phyloP scores from a whole-genome alignment of 169 alveolate genomes.

The Amoebophrya sp. region DNA sequence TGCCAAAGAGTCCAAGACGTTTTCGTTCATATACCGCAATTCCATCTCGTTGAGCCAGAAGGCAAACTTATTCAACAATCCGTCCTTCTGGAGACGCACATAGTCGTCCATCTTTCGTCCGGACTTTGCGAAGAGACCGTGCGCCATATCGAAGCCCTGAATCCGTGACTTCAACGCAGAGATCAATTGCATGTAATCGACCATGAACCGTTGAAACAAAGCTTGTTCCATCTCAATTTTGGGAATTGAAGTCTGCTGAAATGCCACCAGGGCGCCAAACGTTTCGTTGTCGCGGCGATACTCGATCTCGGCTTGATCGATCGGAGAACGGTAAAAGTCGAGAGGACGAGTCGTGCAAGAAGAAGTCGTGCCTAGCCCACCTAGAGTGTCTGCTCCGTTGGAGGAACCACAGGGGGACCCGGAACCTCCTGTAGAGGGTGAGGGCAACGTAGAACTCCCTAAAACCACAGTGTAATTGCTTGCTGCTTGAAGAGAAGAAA shows the following conservation, averaged over 20 bases:
- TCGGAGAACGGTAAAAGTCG: neutral
- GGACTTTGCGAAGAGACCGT: neutral
- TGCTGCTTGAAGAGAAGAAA: no score
- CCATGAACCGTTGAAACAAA: neutral
- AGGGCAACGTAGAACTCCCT: no score
- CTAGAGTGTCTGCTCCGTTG: no score
- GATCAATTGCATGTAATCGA: neutral
- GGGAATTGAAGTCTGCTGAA: neutral
- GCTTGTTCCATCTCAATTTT: constrained; percentile 12
- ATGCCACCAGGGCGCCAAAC: neutral
- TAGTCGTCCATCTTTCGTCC: neutral
- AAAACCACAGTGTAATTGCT: no score
- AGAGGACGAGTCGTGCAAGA: no score
- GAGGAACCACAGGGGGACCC: no score
- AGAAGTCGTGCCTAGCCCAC: no score
- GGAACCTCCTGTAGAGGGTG: no score
- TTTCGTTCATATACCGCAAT: neutral
- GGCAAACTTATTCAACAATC: neutral
- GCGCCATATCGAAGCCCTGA: constrained; percentile 5
- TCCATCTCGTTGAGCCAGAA: constrained; percentile 8
- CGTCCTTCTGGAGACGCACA: neutral
- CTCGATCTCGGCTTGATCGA: neutral
- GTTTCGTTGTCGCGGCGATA: neutral
- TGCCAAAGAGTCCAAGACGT: neutral
- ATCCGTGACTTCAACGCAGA: neutral